Evolutionary conservation across 1,139 yeast species (phyloP), one percentile per base, ranked within the genome.

Genomic region (Diutina pseudorugosa): DNA sequence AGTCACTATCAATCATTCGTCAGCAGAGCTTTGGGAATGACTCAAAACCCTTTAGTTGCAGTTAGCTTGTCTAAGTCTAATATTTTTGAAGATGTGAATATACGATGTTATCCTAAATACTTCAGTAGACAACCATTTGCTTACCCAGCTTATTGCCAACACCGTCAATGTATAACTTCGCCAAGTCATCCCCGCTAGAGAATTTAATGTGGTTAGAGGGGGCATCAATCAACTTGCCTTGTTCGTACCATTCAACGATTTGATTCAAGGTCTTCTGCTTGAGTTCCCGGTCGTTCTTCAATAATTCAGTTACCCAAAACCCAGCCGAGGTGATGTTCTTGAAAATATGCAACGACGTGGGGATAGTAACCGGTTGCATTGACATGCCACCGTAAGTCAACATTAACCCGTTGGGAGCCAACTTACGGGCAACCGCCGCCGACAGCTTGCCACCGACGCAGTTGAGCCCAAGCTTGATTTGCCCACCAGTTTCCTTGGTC

Each of bases 361-460:
- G 97, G 55, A 93, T 69, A 18, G 81, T 78, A 25, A 94, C 94
- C 2, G 98, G 98, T 69, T 89, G 93, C 73, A 83, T 83, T 5
- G 98, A 88, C 98, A 93, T 93, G 51, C 96, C 98, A 30, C 99
- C 99, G 64, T 93, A 93, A 0, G 98, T 90, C 61, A 87, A 81
- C 75, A 93, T 74, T 57, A 85, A 75, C 33, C 90, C 88, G 56
- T 80, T 76, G 20, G 69, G 64, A 52, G 79, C 81, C 57, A 93
- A 75, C 64, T 90, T 90, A 58, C 96, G 77, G 8, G 96, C 93
- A 59, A 93, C 73, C 47, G 84, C 83, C 1, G 95, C 76, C 45
- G 90, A 79, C 43, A 89, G 83, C 58, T 85, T 78, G 33, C 98
- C 98, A 52, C 98, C 97, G 50, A 93, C 94, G 62, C 96, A 88